Evolutionary conservation across 495 filamentous ascomycete genomes (phyloP).

Genomic region (Glarea lozoyensis): DNA sequence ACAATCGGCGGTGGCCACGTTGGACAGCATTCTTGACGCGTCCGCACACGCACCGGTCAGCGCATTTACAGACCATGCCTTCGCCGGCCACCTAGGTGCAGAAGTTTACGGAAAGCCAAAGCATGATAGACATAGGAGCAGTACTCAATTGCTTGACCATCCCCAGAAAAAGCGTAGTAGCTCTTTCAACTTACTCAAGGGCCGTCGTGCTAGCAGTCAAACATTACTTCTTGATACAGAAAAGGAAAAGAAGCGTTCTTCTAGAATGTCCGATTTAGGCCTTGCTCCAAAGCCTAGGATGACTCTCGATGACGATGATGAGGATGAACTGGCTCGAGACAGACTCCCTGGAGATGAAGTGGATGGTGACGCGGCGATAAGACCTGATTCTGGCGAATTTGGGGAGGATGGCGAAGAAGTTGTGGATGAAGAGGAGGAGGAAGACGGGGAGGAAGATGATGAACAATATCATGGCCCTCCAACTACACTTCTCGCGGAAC

Average conservation of each 20-base stretch:
- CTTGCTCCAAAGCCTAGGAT: slow-evolving; percentile 2
- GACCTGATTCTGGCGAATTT: no score
- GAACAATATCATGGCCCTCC: slow-evolving; percentile 56
- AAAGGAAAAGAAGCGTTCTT: slow-evolving; percentile 5
- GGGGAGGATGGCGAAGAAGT: neutral
- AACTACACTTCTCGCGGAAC: slow-evolving; percentile 84
- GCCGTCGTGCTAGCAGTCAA: slow-evolving; percentile 15
- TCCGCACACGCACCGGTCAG: slow-evolving; percentile 85
- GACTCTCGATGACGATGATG: slow-evolving; percentile 30
- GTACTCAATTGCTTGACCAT: slow-evolving; percentile 7
- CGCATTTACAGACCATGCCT: slow-evolving; percentile 90
- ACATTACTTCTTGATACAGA: slow-evolving; percentile 12
- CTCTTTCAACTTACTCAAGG: slow-evolving; percentile 17
- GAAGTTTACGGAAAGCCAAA: slow-evolving; percentile 48
- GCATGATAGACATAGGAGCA: slow-evolving; percentile 8
- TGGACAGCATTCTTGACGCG: slow-evolving; percentile 93
- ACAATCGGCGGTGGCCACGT: slow-evolving; percentile 75
- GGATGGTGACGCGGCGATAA: neutral
- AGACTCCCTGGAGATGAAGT: slow-evolving; percentile 2
- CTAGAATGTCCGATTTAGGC: slow-evolving; percentile 8
- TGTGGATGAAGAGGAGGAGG: slow-evolving; percentile 10
- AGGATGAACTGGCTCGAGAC: slow-evolving; percentile 16
- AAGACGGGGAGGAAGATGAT: slow-evolving; percentile 25
- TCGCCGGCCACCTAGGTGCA: slow-evolving; percentile 60
- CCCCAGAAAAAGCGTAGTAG: slow-evolving; percentile 17